Percentiles rank a stretch among this genome's conserved stretches.
Evolutionary conservation across 2,329 filamentous ascomycete genomes (phyloP).

Genomic region (Calonectria hawksworthii): DNA sequence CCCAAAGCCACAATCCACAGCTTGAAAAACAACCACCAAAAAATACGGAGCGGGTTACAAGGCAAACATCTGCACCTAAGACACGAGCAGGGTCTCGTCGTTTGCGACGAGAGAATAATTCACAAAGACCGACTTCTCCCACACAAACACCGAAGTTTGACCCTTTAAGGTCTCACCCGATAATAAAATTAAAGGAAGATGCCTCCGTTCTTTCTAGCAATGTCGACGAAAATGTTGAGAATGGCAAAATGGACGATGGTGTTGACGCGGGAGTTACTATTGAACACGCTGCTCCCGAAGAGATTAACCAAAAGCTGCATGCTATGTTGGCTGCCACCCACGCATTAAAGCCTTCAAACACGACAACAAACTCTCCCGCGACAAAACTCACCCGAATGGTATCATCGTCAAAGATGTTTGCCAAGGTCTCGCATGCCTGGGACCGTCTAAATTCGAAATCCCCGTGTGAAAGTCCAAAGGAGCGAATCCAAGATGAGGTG

Average conservation of each 20-base stretch:
- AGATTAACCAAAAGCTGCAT: slow-evolving; percentile 51
- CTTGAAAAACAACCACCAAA: slow-evolving; percentile 32
- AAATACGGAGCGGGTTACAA: slow-evolving; percentile 22
- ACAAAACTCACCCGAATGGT: slow-evolving; percentile 48
- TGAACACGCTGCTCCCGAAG: slow-evolving; percentile 34
- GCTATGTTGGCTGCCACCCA: slow-evolving; percentile 55
- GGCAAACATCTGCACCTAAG: slow-evolving; percentile 31
- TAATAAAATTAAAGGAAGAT: slow-evolving; percentile 18
- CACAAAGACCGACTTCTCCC: slow-evolving; percentile 33
- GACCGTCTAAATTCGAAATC: slow-evolving; percentile 49
- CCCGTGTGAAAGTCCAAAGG: slow-evolving; percentile 35
- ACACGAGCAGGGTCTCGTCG: slow-evolving; percentile 25
- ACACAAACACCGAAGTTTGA: slow-evolving; percentile 30
- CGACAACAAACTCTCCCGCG: slow-evolving; percentile 19
- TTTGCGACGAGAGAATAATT: slow-evolving; percentile 28
- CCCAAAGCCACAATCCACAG: slow-evolving; percentile 14
- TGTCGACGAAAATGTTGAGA: slow-evolving; percentile 33
- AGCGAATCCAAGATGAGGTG: neutral
- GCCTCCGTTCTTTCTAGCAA: slow-evolving; percentile 26
- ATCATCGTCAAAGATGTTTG: slow-evolving; percentile 48
- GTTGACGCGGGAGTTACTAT: neutral
- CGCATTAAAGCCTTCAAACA: slow-evolving; percentile 49
- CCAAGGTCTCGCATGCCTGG: slow-evolving; percentile 52
- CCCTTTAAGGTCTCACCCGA: slow-evolving; percentile 40
- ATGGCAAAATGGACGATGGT: neutral